Conservation (phyloP, 106 monocot genomes). For the Allium sativum region DNA sequence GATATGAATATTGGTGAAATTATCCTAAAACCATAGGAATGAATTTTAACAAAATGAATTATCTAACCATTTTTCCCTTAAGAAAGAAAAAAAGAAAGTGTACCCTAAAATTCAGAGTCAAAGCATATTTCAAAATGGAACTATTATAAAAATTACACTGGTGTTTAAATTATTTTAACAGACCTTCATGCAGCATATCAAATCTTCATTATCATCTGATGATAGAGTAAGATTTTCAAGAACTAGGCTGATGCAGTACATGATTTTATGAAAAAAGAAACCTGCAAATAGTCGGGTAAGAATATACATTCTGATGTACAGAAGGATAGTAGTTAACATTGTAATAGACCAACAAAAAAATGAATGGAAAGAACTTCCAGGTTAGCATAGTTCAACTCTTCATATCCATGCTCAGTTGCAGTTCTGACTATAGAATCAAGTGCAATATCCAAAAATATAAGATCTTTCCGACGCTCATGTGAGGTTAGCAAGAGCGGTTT, state of each 20-base stretch:
- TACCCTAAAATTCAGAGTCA: too few relatives aligned
- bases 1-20: too few relatives aligned
- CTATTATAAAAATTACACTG: too few relatives aligned
- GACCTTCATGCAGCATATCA: constrained; percentile 50
- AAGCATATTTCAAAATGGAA: too few relatives aligned
- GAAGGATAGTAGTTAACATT: neutral
- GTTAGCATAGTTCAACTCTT: constrained; percentile 65
- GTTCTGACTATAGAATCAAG: constrained; percentile 93
- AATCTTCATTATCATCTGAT: constrained; percentile 75
- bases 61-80: too few relatives aligned
- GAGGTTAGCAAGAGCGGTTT: constrained; percentile 48
- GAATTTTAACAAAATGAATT: too few relatives aligned
- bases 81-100: too few relatives aligned
- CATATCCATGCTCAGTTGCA: constrained; percentile 77
- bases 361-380: constrained; percentile 39
- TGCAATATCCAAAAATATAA: constrained; percentile 92
- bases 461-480: constrained; percentile 78
- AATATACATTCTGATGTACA: constrained; percentile 6
- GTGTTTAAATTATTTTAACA: too few relatives aligned
- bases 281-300: too few relatives aligned
- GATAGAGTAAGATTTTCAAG: constrained; percentile 92
- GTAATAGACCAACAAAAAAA: neutral
- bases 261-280: constrained; percentile 69
- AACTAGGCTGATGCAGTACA: constrained; percentile 79
- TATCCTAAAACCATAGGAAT: too few relatives aligned